Evolutionary conservation across 2,329 filamentous ascomycete species (phyloP).

Genomic region (Anthostomella pinea): DNA sequence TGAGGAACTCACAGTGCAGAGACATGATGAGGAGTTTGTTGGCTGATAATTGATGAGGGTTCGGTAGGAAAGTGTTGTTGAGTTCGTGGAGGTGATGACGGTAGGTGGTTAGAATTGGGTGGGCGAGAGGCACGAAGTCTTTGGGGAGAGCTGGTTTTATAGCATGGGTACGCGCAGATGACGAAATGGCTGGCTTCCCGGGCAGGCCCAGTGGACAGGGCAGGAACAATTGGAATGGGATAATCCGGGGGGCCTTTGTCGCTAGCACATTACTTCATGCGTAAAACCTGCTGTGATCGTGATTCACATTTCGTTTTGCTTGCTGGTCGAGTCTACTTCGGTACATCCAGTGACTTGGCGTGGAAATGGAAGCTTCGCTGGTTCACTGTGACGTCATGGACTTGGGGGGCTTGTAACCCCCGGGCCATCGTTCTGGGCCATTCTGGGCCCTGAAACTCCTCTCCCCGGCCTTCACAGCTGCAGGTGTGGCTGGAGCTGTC

Average conservation of each 20-base stretch:
- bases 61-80: slow-evolving; percentile 1
- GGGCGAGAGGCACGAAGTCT: neutral
- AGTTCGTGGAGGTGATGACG: slow-evolving; percentile 9
- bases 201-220: slow-evolving; percentile 17
- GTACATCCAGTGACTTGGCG: no score
- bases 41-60: slow-evolving; percentile 9
- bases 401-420: no score
- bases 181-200: slow-evolving; percentile 1
- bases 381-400: slow-evolving; percentile 21
- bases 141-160: neutral
- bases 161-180: neutral
- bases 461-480: no score
- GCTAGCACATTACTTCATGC: slow-evolving; percentile 8
- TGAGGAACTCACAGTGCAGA: slow-evolving; percentile 52
- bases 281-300: slow-evolving; percentile 12
- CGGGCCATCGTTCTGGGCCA: no score
- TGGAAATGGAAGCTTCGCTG: neutral
- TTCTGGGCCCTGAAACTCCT: no score
- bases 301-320: slow-evolving; percentile 9
- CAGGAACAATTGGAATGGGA: slow-evolving; percentile 15
- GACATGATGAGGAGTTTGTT: slow-evolving; percentile 44
- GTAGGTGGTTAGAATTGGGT: neutral
- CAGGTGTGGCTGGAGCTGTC: slow-evolving; percentile 5
- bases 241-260: slow-evolving; percentile 8
- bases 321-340: slow-evolving; percentile 3